Evolutionary conservation across 2,329 filamentous ascomycete species (phyloP), one percentile per base, ranked within the genome.

Genomic region (Coniochaeta sp.): DNA sequence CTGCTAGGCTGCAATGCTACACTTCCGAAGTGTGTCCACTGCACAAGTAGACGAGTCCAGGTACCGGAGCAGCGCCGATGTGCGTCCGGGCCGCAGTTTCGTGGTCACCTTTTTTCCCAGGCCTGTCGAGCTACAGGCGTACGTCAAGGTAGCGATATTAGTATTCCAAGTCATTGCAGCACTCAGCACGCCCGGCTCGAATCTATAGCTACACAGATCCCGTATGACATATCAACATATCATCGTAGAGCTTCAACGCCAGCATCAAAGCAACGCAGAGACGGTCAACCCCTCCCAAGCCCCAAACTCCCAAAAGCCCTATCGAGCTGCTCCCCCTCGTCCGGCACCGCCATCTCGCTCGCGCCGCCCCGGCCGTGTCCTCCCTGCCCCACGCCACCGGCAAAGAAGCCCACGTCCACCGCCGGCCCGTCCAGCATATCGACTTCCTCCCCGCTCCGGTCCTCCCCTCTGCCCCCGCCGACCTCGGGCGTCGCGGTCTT

Each of bases 301-400:
- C 40, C 70, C 71, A 83, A 73, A 2, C 72, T 75, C 1, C 82
- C 83, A 75, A 86, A 86, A 2, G 79, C 82, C 60, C 81, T 75
- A 67, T 86, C 83, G 63, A 86, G 66, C 67, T 84, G 78, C n/a
- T 77, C 81, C 4, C 82, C 83, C 62, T 81, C 74, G 59, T 82
- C 80, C 28, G 75, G 64, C 24, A 68, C 73, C 1, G 71, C 69
- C 75, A 75, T 77, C 71, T 71, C 75, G 60, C 68, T 75, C 63
- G 70, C 38, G 40, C 67, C 62, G 61, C 66, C 63, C 55, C 69
- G 36, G 24, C 65, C 63, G 60, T 67, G 63, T 9, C 64, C 64
- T 28, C 67, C 59, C 16, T 64, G 63, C 16, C 62, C 66, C 83
- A 85, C 68, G 82, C 81, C 55, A 88, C 81, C 55, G 88, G 69